Conservation (phyloP, 345 rosid species). For the Euphorbia tirucalli region DNA sequence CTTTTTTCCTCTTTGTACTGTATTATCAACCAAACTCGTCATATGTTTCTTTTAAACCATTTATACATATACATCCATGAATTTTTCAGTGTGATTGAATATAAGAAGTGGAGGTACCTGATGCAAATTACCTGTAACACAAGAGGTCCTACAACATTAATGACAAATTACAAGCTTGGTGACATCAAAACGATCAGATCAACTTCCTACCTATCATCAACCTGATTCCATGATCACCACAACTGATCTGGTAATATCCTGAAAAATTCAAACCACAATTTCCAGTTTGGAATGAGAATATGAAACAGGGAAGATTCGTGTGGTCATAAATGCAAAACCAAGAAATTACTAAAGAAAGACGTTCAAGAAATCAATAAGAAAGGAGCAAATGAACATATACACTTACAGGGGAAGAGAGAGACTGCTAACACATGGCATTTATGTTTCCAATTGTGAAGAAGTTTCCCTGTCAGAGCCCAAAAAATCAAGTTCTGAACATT, state of each 20-base stretch:
- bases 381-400: background rate
- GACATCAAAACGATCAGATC: constrained; percentile 7
- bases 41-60: background rate
- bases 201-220: constrained; percentile 18
- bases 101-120: constrained; percentile 9
- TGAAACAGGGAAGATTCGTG: constrained; percentile 1
- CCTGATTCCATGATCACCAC: constrained; percentile 15
- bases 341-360: background rate
- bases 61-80: background rate
- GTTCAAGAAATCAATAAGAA: background rate
- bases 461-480: constrained; percentile 37
- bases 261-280: constrained; percentile 21
- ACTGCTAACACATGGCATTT: constrained; percentile 1
- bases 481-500: constrained; percentile 27
- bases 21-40: constrained; percentile 5
- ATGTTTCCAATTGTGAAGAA: constrained; percentile 32
- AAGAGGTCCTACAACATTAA: constrained; percentile 19
- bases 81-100: background rate
- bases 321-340: background rate
- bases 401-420: background rate
- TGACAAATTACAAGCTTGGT: constrained; percentile 27
- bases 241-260: constrained; percentile 16
- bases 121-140: constrained; percentile 28
- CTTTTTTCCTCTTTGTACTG: background rate
- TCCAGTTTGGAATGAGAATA: constrained; percentile 13